Conservation (phyloP, 2,329 filamentous ascomycete species). For the Davidsoniella eucalypti region DNA sequence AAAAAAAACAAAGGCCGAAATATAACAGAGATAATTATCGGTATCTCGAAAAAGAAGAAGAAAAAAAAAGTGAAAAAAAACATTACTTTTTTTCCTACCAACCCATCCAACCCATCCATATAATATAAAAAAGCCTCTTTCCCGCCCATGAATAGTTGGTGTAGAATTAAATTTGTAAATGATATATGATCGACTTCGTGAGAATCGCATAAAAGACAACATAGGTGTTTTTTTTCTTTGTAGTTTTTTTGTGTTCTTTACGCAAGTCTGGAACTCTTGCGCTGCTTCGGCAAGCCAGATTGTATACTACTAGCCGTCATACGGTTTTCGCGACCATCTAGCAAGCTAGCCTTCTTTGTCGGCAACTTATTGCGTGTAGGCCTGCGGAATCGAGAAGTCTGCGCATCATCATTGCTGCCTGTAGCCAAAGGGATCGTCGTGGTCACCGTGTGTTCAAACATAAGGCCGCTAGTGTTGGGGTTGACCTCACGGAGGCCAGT, state of each 20-base stretch:
- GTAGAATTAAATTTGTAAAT: too few species aligned
- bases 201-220: too few species aligned
- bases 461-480: slow-evolving; percentile 22
- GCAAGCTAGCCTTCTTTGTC: slow-evolving; percentile 8
- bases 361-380: not conserved
- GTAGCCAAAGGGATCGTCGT: slow-evolving; percentile 7
- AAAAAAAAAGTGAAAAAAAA: too few species aligned
- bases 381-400: not conserved
- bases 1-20: not conserved
- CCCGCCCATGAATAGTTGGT: too few species aligned
- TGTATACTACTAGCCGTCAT: not conserved
- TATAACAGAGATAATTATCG: not conserved
- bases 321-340: slow-evolving; percentile 10
- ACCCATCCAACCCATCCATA: not conserved
- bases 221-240: too few species aligned
- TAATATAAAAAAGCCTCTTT: not conserved
- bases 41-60: not conserved
- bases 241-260: too few species aligned
- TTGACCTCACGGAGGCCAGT: slow-evolving; percentile 40
- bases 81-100: not conserved
- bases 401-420: not conserved
- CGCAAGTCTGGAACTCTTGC: too few species aligned
- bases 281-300: too few species aligned
- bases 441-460: slow-evolving; percentile 8
- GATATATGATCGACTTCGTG: too few species aligned